These are phyloP conservation scores for Aureobasidium sp. DNA, from an alignment of 2,329 filamentous ascomycete species.

Conservation along the genomic window DNA sequence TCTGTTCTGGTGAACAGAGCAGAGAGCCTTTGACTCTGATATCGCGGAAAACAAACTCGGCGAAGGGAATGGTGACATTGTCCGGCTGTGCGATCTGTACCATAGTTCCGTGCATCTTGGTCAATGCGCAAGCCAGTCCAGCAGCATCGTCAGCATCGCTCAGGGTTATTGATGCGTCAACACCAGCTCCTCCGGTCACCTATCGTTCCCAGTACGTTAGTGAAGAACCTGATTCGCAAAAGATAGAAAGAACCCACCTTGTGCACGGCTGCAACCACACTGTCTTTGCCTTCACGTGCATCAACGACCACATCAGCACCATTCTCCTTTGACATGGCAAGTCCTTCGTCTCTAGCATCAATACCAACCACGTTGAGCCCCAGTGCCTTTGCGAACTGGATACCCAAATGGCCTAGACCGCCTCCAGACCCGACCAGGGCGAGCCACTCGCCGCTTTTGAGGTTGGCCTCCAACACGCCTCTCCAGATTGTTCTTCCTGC, in stretches of 20 bases:
- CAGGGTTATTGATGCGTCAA: slow-evolving; percentile 48
- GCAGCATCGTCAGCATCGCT: slow-evolving; percentile 47
- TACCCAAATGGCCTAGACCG: slow-evolving; percentile 48
- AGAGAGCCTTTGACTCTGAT: slow-evolving; percentile 42
- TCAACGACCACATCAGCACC: slow-evolving; percentile 50
- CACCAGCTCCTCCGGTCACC: slow-evolving; percentile 43
- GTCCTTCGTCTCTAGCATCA: slow-evolving; percentile 48
- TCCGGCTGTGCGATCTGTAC: slow-evolving; percentile 52
- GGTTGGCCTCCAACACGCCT: slow-evolving; percentile 37
- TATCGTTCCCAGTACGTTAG: not conserved
- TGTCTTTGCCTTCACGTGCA: slow-evolving; percentile 42
- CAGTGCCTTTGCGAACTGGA: slow-evolving; percentile 45
- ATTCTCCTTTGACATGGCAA: slow-evolving; percentile 40
- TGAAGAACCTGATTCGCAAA: not conserved
- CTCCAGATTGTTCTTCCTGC: slow-evolving; percentile 48
- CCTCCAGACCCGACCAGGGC: slow-evolving; percentile 35
- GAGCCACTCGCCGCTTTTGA: slow-evolving; percentile 35
- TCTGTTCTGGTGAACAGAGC: slow-evolving; percentile 30
- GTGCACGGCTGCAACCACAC: slow-evolving; percentile 42
- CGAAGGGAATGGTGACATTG: slow-evolving; percentile 34
- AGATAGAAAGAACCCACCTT: slow-evolving; percentile 22
- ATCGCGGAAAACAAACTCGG: slow-evolving; percentile 49
- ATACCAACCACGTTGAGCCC: slow-evolving; percentile 49
- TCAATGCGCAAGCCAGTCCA: slow-evolving; percentile 48
- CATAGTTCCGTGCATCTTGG: slow-evolving; percentile 52